Base-by-base conservation (phyloP, 192 early-diverging fungal genomes). In the Jimgerdemannia lactiflua region DNA sequence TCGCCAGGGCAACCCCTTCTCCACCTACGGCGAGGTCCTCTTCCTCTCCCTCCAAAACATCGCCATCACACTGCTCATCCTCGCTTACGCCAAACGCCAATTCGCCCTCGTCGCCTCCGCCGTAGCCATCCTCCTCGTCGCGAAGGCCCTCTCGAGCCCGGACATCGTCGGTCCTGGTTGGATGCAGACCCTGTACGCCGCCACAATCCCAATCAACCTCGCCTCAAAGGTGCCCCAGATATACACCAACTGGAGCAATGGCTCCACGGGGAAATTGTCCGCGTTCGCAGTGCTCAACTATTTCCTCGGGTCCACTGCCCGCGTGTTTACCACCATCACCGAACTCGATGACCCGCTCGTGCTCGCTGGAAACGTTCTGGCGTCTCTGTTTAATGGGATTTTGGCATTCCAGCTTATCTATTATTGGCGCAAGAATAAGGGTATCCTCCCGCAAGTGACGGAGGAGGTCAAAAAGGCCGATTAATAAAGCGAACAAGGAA, bases 201-300 rank as follows among this genome's bases (percentile, higher is more conserved):
- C 82, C 29, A 93, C 94, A 4, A 94, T 97, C 71, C 90, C 95
- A 42, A 84, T 96, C 75, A 89, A 89, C 19, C 80, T 96, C 41
- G 89, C 90, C 10, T 92, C 92, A 70, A 93, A 96, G 78, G 82
- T 97, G 6, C 97, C 97, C 41, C 97, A 99, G 83, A 96, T 98
- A 44, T 87, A 86, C 67, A 85, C 89, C 70, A 99, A 96, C 84
- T 93, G 90, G 76, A 85, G 85, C 69, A 95, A 94, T 80, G 85
- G 89, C 41, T 92, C 89, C 69, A 97, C 97, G 14, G 98, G 98
- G 19, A 94, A 96, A 79, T 82, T 99, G 10, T 96, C 95, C 42
- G 91, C 91, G 8, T 93, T 99, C 80, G 93, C 98, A 0, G 89
- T 95, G 17, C 89, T 94, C 77, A 92, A 96, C 79, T 95, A 95